Evolutionary conservation across 2,329 filamentous ascomycete genomes (phyloP).

Genomic region (Aurifilum marmelostoma): DNA sequence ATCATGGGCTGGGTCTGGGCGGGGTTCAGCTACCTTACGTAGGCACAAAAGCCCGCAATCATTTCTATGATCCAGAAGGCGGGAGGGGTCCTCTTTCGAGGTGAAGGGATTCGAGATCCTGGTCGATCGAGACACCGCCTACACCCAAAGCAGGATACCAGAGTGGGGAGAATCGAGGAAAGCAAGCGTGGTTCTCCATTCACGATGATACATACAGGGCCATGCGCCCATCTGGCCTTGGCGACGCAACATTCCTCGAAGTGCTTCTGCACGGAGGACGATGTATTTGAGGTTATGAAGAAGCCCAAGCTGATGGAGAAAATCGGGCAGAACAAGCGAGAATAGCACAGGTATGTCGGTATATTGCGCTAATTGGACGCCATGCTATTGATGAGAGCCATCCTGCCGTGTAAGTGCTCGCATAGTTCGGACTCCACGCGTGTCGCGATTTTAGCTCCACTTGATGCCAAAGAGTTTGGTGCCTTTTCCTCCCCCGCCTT

Average conservation of each 20-base stretch:
- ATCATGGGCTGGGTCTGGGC: not conserved
- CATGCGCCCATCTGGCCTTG: not conserved
- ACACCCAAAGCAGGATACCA: not conserved
- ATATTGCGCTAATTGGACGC: not conserved
- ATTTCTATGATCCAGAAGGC: not conserved
- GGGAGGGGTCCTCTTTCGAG: not conserved
- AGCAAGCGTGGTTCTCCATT: not conserved
- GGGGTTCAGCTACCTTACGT: not conserved
- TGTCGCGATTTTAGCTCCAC: conserved; percentile 48
- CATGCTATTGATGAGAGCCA: not conserved
- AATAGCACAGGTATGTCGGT: not conserved
- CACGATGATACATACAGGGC: no score
- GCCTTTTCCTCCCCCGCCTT: conserved; percentile 43
- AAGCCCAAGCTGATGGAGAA: no score
- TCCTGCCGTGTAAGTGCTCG: not conserved
- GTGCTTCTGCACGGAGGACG: not conserved
- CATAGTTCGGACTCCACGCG: not conserved
- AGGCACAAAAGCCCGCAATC: no score
- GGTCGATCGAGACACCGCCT: not conserved
- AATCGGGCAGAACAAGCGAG: no score
- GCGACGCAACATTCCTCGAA: not conserved
- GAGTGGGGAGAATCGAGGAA: not conserved
- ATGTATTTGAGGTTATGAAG: not conserved
- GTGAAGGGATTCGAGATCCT: not conserved
- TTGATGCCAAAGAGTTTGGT: conserved; percentile 65